Conservation (phyloP, 345 rosid species). For the Hibiscus syriacus region DNA sequence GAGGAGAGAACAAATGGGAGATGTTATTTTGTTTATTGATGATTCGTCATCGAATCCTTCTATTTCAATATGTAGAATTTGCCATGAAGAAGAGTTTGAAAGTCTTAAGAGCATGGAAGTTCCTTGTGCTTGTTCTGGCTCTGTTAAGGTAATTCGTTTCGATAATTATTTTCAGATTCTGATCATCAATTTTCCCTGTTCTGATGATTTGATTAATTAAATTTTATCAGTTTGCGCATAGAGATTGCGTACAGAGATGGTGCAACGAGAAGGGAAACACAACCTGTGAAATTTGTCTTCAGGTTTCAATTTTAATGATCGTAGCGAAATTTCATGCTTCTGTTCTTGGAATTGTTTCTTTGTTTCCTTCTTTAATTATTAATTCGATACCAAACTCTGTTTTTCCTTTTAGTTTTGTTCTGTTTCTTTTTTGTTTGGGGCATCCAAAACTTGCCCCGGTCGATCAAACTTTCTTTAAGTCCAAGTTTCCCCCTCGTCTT, state of each 20-base stretch:
- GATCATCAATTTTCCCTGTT: background rate
- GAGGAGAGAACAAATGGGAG: constrained; percentile 37
- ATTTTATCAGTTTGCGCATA: constrained; percentile 61
- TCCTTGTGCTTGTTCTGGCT: constrained; percentile 94
- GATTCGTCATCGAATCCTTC: constrained; percentile 28
- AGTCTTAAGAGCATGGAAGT: constrained; percentile 65
- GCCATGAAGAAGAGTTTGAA: constrained; percentile 75
- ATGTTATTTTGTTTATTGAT: constrained; percentile 44
- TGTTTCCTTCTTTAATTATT: background rate
- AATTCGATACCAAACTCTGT: background rate
- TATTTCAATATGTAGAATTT: constrained; percentile 60
- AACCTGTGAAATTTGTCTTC: constrained; percentile 88
- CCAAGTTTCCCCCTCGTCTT: constrained; percentile 3
- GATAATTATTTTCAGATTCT: background rate
- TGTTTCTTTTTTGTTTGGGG: background rate
- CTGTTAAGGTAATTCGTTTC: constrained; percentile 53
- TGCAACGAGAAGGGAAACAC: constrained; percentile 96
- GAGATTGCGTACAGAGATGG: constrained; percentile 98
- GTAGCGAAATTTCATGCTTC: too few relatives aligned
- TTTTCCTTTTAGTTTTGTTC: background rate
- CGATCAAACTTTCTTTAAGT: constrained; percentile 6
- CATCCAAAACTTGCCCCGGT: constrained; percentile 6
- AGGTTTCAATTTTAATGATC: constrained; percentile 39
- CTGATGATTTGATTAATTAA: background rate
- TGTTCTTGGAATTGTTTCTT: background rate